A percentile compares a stretch with the other conserved stretches of the same genome.
Conservation (phyloP, 805 yeast species). For the Zygosaccharomyces lentus region DNA sequence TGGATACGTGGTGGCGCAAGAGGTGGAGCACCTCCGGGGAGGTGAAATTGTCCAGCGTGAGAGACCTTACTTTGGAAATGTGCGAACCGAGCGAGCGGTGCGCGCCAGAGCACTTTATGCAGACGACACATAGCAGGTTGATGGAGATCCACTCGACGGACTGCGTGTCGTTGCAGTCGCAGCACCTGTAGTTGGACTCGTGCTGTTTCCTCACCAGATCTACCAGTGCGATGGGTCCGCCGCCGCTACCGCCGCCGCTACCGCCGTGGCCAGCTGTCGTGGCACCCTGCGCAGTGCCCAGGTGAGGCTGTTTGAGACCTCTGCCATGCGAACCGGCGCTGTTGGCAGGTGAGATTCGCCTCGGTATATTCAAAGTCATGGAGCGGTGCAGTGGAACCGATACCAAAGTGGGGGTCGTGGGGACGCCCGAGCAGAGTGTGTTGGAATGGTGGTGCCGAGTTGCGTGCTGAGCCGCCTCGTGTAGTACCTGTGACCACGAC, state of each 20-base stretch:
- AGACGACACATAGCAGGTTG: constrained; percentile 64
- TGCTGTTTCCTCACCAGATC: constrained; percentile 35
- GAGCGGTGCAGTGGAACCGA: constrained; percentile 1
- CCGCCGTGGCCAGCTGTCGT: no score
- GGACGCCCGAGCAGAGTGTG: background rate
- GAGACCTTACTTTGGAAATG: constrained; percentile 70
- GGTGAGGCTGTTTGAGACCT: background rate
- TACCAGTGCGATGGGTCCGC: constrained; percentile 7
- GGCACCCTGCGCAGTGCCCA: background rate
- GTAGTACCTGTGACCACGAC: constrained; percentile 31
- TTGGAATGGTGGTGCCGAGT: background rate
- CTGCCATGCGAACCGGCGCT: background rate
- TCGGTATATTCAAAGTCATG: background rate
- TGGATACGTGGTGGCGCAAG: constrained; percentile 50
- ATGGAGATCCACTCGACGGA: constrained; percentile 83
- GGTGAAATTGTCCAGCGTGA: constrained; percentile 66
- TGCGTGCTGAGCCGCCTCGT: background rate
- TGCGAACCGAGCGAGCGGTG: constrained; percentile 85
- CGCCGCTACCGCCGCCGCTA: no score
- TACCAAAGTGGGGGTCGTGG: background rate
- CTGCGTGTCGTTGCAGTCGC: constrained; percentile 67
- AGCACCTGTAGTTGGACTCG: constrained; percentile 60
- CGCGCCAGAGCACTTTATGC: constrained; percentile 84
- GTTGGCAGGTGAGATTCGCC: background rate
- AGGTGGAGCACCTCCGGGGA: constrained; percentile 54